Evolutionary conservation across 2,329 filamentous ascomycete species (phyloP), one percentile per base, ranked within the genome.

Genomic region (Drechslerella dactyloides): DNA sequence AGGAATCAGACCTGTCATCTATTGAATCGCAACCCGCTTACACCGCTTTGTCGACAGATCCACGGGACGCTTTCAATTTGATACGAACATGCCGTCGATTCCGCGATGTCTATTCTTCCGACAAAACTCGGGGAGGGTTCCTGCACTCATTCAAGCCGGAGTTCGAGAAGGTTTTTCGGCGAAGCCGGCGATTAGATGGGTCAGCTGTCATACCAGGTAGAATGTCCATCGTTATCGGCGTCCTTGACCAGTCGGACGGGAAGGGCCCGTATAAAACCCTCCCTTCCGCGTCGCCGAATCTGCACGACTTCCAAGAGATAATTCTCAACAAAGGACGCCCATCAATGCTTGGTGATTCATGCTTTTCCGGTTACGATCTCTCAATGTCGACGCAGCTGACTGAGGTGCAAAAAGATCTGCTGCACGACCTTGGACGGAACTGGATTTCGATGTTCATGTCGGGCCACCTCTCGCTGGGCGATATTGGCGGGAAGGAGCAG

Each of bases 301-400:
- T 72, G 55, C 68, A 61, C 57, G 68, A 54, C 42, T 61, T 72
- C 55, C 68, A 72, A 51, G 68, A 72, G 68, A 65, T 72, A 51
- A 56, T 65, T 65, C 60, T 72, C 60, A 72, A 65, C 56, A 59
- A 72, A 55, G 60, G 68, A 55, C 50, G 57, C 24, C 60, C 66
- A 64, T 64, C 68, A 72, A 72, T 72, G 68, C 60, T 72, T 72
- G 68, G 68, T 72, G 68, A 72, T 72, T 65, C 60, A 60, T 60
- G 60, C 68, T 60, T 27, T 72, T 55, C 60, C 60, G 68, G 55
- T 72, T 37, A 59, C 59, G 61, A 65, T 65, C 55, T 65, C 44
- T 40, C 40, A 23, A 72, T 72, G 68, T 65, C 68, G 68, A 72
- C 68, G 23, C 60, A 65, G 68, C 68, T 72, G 68, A 72, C 68